These are phyloP conservation scores for Dunaliella primolecta DNA, from an alignment of 139 green algal genomes.

Conservation along the genomic window DNA sequence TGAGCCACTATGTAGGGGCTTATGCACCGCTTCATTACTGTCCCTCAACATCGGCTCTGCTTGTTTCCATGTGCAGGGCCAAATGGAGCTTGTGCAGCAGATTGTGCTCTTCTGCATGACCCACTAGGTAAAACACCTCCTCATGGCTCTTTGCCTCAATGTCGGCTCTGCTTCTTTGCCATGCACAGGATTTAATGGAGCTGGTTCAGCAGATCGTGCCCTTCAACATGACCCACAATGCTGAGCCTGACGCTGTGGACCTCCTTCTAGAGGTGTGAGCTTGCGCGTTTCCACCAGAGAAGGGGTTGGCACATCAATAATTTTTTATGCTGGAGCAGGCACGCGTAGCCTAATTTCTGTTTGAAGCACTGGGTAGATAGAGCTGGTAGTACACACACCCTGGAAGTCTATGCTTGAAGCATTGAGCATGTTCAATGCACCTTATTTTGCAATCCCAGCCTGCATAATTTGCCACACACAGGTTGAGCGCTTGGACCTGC, in stretches of 20 bases:
- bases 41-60: too few relatives aligned
- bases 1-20: too few relatives aligned
- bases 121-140: neutral
- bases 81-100: neutral
- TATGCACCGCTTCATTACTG: too few relatives aligned
- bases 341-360: too few relatives aligned
- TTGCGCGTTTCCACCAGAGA: neutral
- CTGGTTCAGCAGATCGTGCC: constrained; percentile 93
- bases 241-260: constrained; percentile 98
- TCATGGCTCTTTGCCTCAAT: constrained; percentile 1
- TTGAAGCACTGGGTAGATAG: too few relatives aligned
- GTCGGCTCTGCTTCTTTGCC: neutral
- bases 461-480: too few relatives aligned
- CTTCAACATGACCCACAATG: constrained; percentile 96
- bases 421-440: too few relatives aligned
- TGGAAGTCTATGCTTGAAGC: too few relatives aligned
- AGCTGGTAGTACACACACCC: too few relatives aligned
- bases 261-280: constrained; percentile 88
- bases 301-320: neutral
- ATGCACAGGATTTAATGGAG: constrained; percentile 74
- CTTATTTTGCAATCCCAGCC: too few relatives aligned
- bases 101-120: neutral
- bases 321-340: neutral
- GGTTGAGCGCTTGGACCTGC: too few relatives aligned
- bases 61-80: too few relatives aligned